Percentiles rank a stretch among this genome's conserved stretches.
These are phyloP conservation scores for Xylaria intraflava DNA, from an alignment of 495 filamentous ascomycete species.

Conservation along the genomic window DNA sequence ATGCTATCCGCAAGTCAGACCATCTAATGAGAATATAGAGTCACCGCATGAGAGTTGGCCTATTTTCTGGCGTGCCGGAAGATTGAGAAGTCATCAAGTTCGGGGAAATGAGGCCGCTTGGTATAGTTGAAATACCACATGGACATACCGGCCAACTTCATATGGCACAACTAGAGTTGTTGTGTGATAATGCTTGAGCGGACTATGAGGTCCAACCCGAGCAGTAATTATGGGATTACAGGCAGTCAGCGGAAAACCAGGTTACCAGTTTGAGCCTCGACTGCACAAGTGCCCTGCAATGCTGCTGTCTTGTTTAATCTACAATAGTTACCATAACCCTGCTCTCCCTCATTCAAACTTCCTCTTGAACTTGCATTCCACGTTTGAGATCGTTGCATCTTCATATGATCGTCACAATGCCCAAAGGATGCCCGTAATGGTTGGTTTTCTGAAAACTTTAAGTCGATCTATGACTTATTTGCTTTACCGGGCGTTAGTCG, in stretches of 20 bases:
- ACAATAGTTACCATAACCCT: not conserved
- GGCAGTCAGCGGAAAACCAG: slow-evolving; percentile 12
- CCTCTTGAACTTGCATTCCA: not conserved
- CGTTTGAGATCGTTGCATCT: not conserved
- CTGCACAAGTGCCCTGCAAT: not conserved
- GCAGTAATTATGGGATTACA: slow-evolving; percentile 15
- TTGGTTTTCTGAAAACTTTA: not conserved
- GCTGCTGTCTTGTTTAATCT: not conserved
- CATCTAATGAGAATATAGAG: slow-evolving; percentile 41
- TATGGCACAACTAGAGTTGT: not conserved
- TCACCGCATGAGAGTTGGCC: slow-evolving; percentile 62
- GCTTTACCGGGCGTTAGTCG: too few species aligned
- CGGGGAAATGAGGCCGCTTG: not conserved
- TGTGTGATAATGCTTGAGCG: not conserved
- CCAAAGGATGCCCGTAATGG: not conserved
- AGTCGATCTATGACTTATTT: not conserved
- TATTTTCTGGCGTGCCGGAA: slow-evolving; percentile 57
- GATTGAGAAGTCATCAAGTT: slow-evolving; percentile 30
- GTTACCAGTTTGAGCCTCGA: not conserved
- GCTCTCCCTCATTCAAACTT: not conserved
- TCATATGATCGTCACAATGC: not conserved
- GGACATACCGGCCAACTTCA: not conserved
- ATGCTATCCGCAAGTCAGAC: not conserved
- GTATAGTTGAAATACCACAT: not conserved
- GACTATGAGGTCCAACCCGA: not conserved